Base-by-base conservation (phyloP, 805 yeast genomes). In the Metschnikowia picachoensis region DNA sequence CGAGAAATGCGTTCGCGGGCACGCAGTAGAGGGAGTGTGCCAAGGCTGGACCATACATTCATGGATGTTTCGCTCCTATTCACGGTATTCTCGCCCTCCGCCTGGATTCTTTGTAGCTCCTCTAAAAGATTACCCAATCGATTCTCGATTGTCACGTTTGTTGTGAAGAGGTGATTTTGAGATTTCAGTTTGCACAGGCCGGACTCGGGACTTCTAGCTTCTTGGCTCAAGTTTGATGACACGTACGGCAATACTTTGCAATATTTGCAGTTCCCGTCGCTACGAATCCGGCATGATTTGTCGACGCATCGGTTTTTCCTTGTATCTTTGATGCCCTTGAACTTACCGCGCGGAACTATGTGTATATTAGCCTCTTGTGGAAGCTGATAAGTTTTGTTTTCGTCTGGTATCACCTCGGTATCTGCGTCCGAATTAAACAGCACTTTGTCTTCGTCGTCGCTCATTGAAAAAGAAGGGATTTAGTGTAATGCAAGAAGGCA, bases 241-340 rank as follows among this genome's bases (percentile, higher is more conserved):
- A 48, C 52, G 28, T 53, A 53, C 3, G 58, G 58, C 35, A 53
- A 39, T 17, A 39, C 39, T 37, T 41, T 48, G 38, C 58, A 55
- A 29, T 46, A 47, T 8, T 28, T 33, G 47, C 58, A 53, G 4
- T 29, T 32, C n/a, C 55, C 46, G 11, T 38, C 27, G 6, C 48
- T 44, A 16, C 39, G 44, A 11, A 20, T n/a, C 8, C 47, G 56
- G 48, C 58, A 53, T 8, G 36, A 32, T n/a, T 27, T 41, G 27
- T 41, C 52, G 36, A 43, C 44, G 43, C 66, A 62, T 8, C 56
- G 50, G 14, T 46, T 39, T 1, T 55, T 44, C 35, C 66, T 46
- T 10, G 58, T 52, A 39, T 61, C 65, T 13, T 30, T 41, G 32
- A 30, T 28, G 4, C 65, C 65, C 37, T 51, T 54, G 47, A 57